These are phyloP conservation scores for Acanthamoeba royreba DNA, from an alignment of 208 protist species.

Conservation along the genomic window DNA sequence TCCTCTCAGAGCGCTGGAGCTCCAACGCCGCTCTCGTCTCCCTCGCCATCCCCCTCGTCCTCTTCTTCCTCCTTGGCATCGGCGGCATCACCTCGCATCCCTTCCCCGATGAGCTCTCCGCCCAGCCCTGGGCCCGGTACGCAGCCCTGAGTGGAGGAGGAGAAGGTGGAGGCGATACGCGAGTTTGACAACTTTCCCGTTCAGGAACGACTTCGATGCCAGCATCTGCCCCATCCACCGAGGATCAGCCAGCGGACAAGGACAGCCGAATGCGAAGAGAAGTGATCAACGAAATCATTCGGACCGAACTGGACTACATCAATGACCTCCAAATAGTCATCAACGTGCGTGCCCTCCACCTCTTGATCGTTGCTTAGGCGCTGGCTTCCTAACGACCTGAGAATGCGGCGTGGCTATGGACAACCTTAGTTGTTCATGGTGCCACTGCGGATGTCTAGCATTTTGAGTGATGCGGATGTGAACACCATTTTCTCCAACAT, in stretches of 20 bases:
- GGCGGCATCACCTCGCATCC: not conserved
- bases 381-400: not conserved
- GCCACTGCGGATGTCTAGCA: not conserved
- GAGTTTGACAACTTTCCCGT: not conserved
- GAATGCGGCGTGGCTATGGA: not conserved
- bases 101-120: not conserved
- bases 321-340: not conserved
- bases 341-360: not conserved
- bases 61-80: not conserved
- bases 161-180: too few relatives aligned
- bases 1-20: not conserved
- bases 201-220: not conserved
- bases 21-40: not conserved
- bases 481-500: conserved; percentile 29
- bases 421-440: not conserved
- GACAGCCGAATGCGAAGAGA: not conserved
- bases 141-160: too few relatives aligned
- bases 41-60: not conserved
- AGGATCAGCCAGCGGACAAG: not conserved
- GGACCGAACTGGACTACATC: conserved; percentile 10
- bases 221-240: not conserved
- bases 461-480: not conserved
- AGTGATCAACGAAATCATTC: conserved; percentile 33
- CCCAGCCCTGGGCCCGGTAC: too few relatives aligned
- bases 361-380: not conserved